Evolutionary conservation across 345 rosid genomes (phyloP).

Genomic region (Gossypium thurberi): DNA sequence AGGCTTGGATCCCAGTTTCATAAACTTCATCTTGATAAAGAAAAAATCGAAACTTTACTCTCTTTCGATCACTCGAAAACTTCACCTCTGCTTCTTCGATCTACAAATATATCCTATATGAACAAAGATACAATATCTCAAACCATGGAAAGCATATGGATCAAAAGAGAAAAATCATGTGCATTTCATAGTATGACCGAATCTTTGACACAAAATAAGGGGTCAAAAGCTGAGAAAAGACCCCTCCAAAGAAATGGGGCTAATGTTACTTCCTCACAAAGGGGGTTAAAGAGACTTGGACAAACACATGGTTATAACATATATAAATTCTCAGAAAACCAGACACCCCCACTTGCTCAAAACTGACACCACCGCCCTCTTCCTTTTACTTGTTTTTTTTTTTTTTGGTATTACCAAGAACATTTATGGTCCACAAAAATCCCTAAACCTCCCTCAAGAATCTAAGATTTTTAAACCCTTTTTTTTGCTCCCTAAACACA

Average conservation of each 20-base stretch:
- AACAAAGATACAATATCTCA: neutral
- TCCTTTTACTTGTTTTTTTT: slow-evolving; percentile 19
- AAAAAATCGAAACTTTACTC: slow-evolving; percentile 13
- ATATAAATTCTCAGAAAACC: slow-evolving; percentile 22
- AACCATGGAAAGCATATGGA: slow-evolving; percentile 5
- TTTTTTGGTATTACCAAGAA: slow-evolving; percentile 25
- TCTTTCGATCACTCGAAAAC: slow-evolving; percentile 8
- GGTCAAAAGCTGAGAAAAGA: slow-evolving; percentile 18
- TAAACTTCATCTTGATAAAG: slow-evolving; percentile 57
- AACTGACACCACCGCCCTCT: slow-evolving; percentile 52
- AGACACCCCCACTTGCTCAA: slow-evolving; percentile 60
- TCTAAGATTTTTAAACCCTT: slow-evolving; percentile 13
- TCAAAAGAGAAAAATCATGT: slow-evolving; percentile 14
- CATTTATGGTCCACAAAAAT: slow-evolving; percentile 22
- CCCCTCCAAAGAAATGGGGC: slow-evolving; percentile 12
- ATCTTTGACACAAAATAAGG: slow-evolving; percentile 30
- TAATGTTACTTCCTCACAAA: neutral
- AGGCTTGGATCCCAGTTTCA: slow-evolving; percentile 91
- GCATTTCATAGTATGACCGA: slow-evolving; percentile 26
- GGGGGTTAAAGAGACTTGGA: slow-evolving; percentile 32
- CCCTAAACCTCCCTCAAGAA: slow-evolving; percentile 14
- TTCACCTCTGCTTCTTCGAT: neutral
- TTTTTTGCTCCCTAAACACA: slow-evolving; percentile 15
- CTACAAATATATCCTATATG: neutral
- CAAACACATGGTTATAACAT: slow-evolving; percentile 26